Evolutionary conservation across 805 yeast species (phyloP).

Genomic region (Torulaspora quercuum): DNA sequence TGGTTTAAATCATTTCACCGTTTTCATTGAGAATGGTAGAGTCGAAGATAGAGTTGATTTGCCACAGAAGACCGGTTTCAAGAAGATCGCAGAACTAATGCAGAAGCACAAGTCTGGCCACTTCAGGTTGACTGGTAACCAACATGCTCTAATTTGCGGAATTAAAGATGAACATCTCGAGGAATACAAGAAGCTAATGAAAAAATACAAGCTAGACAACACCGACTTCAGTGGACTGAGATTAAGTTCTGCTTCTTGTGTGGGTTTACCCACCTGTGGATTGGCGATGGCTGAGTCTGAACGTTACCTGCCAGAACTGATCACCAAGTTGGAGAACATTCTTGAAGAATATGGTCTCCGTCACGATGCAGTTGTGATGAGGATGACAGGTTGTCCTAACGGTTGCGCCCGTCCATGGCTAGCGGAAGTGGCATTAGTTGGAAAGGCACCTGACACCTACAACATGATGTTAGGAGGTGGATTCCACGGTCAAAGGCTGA

Average conservation of each 20-base stretch:
- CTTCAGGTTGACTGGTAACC: constrained; percentile 94
- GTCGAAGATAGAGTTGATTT: constrained; percentile 87
- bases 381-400: constrained; percentile 99
- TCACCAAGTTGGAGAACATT: constrained; percentile 77
- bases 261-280: constrained; percentile 98
- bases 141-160: constrained; percentile 76
- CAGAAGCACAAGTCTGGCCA: constrained; percentile 63
- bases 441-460: constrained; percentile 91
- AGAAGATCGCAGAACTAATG: constrained; percentile 70
- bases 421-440: constrained; percentile 93
- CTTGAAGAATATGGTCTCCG: constrained; percentile 89
- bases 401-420: constrained; percentile 99
- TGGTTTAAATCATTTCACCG: constrained; percentile 84
- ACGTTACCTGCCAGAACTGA: constrained; percentile 75
- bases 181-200: constrained; percentile 58
- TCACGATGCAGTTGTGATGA: constrained; percentile 91
- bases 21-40: constrained; percentile 94
- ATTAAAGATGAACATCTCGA: constrained; percentile 66
- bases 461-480: constrained; percentile 96
- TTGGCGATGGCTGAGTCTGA: constrained; percentile 98
- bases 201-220: constrained; percentile 77
- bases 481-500: constrained; percentile 85
- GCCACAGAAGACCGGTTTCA: constrained; percentile 85
- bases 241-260: constrained; percentile 92
- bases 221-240: constrained; percentile 78